Evolutionary conservation across 768 basidiomycete genomes (phyloP), one percentile per base, ranked within the genome.

Genomic region (Kwoniella dendrophila): DNA sequence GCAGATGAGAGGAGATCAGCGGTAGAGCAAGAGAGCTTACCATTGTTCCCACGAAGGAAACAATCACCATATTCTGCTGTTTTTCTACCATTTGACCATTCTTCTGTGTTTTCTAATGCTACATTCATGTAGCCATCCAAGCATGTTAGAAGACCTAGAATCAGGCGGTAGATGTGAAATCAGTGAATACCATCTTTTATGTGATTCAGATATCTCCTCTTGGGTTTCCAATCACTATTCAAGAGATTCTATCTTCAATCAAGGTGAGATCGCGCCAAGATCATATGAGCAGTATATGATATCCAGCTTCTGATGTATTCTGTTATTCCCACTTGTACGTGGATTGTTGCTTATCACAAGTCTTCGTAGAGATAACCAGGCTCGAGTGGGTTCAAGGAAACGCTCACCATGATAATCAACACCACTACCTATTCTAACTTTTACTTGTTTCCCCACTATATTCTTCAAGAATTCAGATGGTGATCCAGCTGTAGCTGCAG

Each of bases 61-160:
- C 93, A 89, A 79, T 99, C 94, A 1, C 95, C 93, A 71, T 95
- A 97, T 62, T 83, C 84, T 75, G 94, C 95, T 33, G 90, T 94
- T 49, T 90, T 84, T n/a, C 80, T 71, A 3, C 93, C 93, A 65
- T 90, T 88, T 10, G 94, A 90, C 78, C 93, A 87, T 80, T 99
- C 96, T 80, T 96, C 92, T 2, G 94, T 96, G 78, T 96, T 90
- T 80, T 99, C 96, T 34, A 98, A 81, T 14, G 92, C 96, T 51
- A 98, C 95, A 81, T 98, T 98, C 96, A 99, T 98, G 80, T 96
- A 98, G 0, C 94, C 94, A 79, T 98, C 96, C 24, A 98, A 84
- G 74, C 96, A 98, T 2, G 92, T 94, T 14, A 99, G 81, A 2
- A 93, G 84, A 20, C 95, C 95, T 98, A n/a, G n/a, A n/a, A n/a